Conservation (phyloP, 495 filamentous ascomycete genomes). For the Aspergillus leporis region DNA sequence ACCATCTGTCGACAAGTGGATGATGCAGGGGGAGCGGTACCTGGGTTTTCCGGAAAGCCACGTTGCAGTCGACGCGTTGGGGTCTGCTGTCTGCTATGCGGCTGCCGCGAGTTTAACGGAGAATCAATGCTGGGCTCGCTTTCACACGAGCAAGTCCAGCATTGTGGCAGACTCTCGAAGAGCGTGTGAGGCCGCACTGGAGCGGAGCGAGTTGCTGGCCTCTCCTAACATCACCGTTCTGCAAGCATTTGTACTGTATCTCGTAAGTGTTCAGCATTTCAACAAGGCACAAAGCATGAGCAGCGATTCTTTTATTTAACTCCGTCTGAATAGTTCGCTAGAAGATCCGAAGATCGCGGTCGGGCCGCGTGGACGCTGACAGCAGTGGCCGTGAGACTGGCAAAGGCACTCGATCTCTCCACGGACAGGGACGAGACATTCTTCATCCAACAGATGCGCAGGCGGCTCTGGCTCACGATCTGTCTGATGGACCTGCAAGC, state of each 20-base stretch:
- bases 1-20: background rate
- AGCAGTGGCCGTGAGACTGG: constrained; percentile 6
- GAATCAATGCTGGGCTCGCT: constrained; percentile 1
- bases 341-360: constrained; percentile 2
- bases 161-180: background rate
- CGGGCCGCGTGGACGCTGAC: constrained; percentile 2
- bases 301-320: background rate
- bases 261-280: background rate
- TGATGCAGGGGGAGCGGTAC: constrained; percentile 7
- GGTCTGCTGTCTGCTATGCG: constrained; percentile 8
- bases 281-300: background rate
- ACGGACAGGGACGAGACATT: constrained; percentile 1
- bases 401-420: constrained; percentile 1
- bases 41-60: background rate
- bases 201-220: background rate
- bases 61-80: background rate
- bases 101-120: background rate
- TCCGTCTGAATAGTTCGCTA: background rate
- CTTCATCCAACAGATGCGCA: constrained; percentile 7
- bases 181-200: constrained; percentile 5
- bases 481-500: constrained; percentile 11
- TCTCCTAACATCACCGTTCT: constrained; percentile 1
- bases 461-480: constrained; percentile 11
- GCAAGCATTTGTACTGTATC: constrained; percentile 13
- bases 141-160: constrained; percentile 4